These are phyloP conservation scores for Firmiana major DNA, from an alignment of 345 rosid species.

Conservation along the genomic window DNA sequence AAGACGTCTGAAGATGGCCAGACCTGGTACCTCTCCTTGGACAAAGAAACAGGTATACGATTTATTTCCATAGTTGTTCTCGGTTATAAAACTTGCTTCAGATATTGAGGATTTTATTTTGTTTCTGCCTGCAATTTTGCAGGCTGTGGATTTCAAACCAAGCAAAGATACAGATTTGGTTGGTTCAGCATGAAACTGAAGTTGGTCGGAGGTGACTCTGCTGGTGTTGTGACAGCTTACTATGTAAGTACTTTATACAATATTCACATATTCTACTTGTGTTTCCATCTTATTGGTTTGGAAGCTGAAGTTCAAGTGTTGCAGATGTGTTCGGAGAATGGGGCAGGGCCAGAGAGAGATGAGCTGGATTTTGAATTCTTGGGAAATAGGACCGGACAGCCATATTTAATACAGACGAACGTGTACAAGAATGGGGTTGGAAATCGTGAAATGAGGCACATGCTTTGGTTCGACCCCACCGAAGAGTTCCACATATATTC, in stretches of 20 bases:
- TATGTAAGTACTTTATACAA: conserved; percentile 46
- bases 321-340: conserved; percentile 71
- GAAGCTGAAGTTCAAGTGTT: not conserved
- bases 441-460: conserved; percentile 27
- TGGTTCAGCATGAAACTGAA: conserved; percentile 98
- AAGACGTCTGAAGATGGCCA: conserved; percentile 87
- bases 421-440: conserved; percentile 92
- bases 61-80: not conserved
- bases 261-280: no score
- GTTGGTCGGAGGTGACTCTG: conserved; percentile 90
- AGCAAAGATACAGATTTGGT: conserved; percentile 86
- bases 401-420: conserved; percentile 86
- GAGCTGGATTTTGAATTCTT: conserved; percentile 93
- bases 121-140: not conserved
- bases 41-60: conserved; percentile 78
- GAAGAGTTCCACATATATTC: conserved; percentile 53
- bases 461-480: not conserved
- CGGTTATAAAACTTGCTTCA: not conserved
- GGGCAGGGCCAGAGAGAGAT: conserved; percentile 72
- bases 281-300: not conserved
- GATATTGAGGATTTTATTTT: not conserved
- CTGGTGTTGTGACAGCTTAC: conserved; percentile 94
- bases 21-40: conserved; percentile 93
- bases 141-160: conserved; percentile 97
- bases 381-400: conserved; percentile 88